These are phyloP conservation scores for Candida saitoana DNA, from an alignment of 805 yeast genomes.

Conservation along the genomic window DNA sequence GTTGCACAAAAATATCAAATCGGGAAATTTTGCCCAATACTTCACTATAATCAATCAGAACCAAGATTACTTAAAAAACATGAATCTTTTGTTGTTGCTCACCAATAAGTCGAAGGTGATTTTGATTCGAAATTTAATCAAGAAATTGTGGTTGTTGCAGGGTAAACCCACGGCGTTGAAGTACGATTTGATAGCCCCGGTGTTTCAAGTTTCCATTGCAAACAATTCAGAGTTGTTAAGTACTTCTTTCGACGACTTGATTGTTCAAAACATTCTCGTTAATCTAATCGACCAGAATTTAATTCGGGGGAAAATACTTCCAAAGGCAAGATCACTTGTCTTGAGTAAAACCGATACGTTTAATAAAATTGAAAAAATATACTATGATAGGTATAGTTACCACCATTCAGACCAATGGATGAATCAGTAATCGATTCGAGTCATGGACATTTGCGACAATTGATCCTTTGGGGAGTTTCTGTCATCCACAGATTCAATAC, in stretches of 20 bases:
- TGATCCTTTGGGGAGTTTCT: no score
- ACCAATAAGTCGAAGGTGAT: conserved; percentile 43
- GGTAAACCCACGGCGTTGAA: conserved; percentile 24
- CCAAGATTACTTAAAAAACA: conserved; percentile 33
- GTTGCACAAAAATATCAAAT: conserved; percentile 32
- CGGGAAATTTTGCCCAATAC: conserved; percentile 42
- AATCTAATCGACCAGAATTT: conserved; percentile 52
- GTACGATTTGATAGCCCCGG: conserved; percentile 24
- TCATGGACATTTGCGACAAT: no score
- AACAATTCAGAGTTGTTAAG: not conserved
- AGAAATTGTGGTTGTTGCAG: conserved; percentile 25
- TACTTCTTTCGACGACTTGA: conserved; percentile 24
- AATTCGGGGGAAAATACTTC: conserved; percentile 48
- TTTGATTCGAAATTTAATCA: conserved; percentile 43
- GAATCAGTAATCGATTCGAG: no score
- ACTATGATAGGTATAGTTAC: conserved; percentile 22
- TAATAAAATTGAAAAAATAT: conserved; percentile 27
- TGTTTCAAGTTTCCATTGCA: conserved; percentile 15
- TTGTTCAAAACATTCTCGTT: conserved; percentile 48
- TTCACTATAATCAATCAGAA: conserved; percentile 23
- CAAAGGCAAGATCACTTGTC: conserved; percentile 36
- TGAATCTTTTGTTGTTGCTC: conserved; percentile 40
- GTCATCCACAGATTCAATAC: no score
- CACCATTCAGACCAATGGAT: conserved; percentile 16
- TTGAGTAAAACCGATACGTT: conserved; percentile 43